Percentiles rank a stretch among this genome's conserved stretches.
phyloP scores from a whole-genome alignment of 148 eudicot genomes.

The Amaranthus palmeri region DNA sequence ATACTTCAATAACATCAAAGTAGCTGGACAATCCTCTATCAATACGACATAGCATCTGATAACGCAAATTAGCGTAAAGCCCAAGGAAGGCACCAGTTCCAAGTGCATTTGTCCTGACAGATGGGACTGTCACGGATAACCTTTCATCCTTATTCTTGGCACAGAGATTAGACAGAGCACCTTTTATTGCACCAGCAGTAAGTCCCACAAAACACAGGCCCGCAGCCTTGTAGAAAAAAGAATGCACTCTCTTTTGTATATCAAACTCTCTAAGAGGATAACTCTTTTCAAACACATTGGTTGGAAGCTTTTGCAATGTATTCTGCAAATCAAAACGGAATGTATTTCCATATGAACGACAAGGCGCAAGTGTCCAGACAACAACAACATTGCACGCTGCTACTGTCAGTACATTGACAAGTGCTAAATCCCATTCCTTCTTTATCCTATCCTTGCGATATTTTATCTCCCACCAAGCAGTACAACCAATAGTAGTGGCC shows the following conservation, averaged over 20 bases:
- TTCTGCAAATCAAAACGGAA: conserved; percentile 83
- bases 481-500: conserved; percentile 76
- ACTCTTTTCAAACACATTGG: conserved; percentile 83
- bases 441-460: conserved; percentile 87
- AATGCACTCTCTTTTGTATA: conserved; percentile 77
- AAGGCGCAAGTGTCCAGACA: conserved; percentile 97
- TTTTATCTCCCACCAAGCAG: conserved; percentile 76
- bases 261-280: conserved; percentile 86
- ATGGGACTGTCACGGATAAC: conserved; percentile 72
- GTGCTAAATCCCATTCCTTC: conserved; percentile 97
- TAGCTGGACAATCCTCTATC: conserved; percentile 61
- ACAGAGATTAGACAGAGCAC: conserved; percentile 59
- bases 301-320: conserved; percentile 90
- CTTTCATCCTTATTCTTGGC: conserved; percentile 80
- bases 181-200: conserved; percentile 80
- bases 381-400: conserved; percentile 90
- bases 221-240: conserved; percentile 91
- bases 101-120: conserved; percentile 75
- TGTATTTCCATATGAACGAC: conserved; percentile 93
- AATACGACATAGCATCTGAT: conserved; percentile 79
- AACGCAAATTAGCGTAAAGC: conserved; percentile 72
- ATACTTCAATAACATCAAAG: conserved; percentile 82
- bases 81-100: conserved; percentile 94
- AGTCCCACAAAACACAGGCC: conserved; percentile 81
- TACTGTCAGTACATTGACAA: conserved; percentile 78